Evolutionary conservation across 139 green algal species (phyloP).

Genomic region (Chlorella sp.): DNA sequence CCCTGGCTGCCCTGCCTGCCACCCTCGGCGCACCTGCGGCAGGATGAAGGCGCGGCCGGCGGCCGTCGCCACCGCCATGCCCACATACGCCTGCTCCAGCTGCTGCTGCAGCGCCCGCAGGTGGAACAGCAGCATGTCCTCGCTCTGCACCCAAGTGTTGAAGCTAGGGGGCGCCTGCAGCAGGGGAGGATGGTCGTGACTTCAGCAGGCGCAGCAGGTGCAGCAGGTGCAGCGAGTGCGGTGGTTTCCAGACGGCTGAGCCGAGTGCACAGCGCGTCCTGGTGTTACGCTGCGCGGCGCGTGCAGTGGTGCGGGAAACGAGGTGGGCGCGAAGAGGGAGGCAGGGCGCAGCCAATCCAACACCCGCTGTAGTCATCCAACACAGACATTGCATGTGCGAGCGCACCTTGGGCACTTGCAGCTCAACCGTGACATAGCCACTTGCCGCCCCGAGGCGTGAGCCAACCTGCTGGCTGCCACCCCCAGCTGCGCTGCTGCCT

Average conservation of each 20-base stretch:
- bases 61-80: constrained; percentile 3
- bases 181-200: background rate
- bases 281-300: too few relatives aligned
- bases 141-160: constrained; percentile 28
- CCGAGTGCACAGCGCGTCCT: too few relatives aligned
- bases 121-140: constrained; percentile 35
- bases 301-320: too few relatives aligned
- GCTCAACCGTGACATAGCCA: constrained; percentile 2
- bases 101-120: constrained; percentile 22
- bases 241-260: too few relatives aligned
- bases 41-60: constrained; percentile 17
- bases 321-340: too few relatives aligned
- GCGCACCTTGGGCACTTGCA: constrained; percentile 17
- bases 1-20: too few relatives aligned
- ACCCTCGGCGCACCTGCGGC: background rate
- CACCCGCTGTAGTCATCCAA: too few relatives aligned
- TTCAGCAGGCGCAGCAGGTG: too few relatives aligned
- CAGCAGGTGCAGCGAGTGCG: too few relatives aligned
- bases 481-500: background rate
- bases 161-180: constrained; percentile 13
- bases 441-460: background rate
- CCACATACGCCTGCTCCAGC: constrained; percentile 26
- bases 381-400: too few relatives aligned
- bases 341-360: too few relatives aligned
- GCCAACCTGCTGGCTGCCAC: background rate